Conservation (phyloP, 2,329 filamentous ascomycete genomes). For the Diplodia mutila region DNA sequence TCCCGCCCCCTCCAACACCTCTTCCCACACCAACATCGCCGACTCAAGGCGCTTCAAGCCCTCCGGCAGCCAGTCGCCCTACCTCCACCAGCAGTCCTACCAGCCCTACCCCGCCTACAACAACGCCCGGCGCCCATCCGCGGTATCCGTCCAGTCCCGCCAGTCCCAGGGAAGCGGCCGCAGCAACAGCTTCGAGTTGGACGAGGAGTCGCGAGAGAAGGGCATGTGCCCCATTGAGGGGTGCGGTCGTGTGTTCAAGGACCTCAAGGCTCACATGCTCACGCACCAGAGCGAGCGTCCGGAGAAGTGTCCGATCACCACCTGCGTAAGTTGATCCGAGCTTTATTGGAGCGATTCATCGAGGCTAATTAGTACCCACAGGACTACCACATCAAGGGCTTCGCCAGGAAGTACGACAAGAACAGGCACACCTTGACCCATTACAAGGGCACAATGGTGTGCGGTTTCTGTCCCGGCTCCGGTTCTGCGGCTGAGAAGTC, state of each 20-base stretch:
- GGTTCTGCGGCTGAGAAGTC: conserved; percentile 90
- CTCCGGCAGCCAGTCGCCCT: conserved; percentile 67
- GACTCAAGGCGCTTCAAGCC: conserved; percentile 50
- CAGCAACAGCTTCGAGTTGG: conserved; percentile 32
- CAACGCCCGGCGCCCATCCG: conserved; percentile 65
- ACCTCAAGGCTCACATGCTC: conserved; percentile 91
- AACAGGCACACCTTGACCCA: conserved; percentile 92
- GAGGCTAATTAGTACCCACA: conserved; percentile 62
- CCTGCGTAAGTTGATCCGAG: conserved; percentile 58
- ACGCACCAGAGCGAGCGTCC: conserved; percentile 90
- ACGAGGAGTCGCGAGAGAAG: conserved; percentile 63
- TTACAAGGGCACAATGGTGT: conserved; percentile 97
- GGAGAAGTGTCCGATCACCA: conserved; percentile 91
- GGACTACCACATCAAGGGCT: conserved; percentile 89
- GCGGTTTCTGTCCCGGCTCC: conserved; percentile 88
- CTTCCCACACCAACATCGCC: conserved; percentile 44
- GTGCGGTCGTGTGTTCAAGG: conserved; percentile 85
- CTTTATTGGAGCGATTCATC: conserved; percentile 27
- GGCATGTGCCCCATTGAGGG: conserved; percentile 79
- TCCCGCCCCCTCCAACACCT: conserved; percentile 64
- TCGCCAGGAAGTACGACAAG: conserved; percentile 95
- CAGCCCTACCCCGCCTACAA: conserved; percentile 56
- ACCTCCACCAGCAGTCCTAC: conserved; percentile 60
- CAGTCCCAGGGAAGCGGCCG: conserved; percentile 62
- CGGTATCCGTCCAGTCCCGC: conserved; percentile 71